Conservation (phyloP, 305 asterid genomes). For the Coffea humblotiana region DNA sequence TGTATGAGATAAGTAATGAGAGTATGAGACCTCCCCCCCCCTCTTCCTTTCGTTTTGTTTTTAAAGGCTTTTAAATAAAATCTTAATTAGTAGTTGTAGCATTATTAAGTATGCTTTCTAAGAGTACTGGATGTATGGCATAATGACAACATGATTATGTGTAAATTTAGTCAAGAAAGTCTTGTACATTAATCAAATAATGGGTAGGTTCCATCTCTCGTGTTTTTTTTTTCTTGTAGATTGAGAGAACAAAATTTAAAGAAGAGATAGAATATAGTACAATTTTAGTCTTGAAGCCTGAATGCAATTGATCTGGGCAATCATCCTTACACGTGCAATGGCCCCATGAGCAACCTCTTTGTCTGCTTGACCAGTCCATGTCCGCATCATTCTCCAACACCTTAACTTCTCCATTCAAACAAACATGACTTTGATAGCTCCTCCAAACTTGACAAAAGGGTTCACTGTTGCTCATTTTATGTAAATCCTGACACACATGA, state of each 20-base stretch:
- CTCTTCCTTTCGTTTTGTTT: background rate
- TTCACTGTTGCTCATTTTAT: background rate
- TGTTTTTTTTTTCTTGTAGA: background rate
- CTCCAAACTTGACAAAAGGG: background rate
- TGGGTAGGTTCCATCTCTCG: background rate
- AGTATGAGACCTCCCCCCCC: background rate
- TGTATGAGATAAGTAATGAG: background rate
- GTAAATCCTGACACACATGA: background rate
- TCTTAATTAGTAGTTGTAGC: background rate
- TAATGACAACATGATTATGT: slow-evolving; percentile 27
- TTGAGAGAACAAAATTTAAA: background rate
- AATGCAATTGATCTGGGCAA: slow-evolving; percentile 10
- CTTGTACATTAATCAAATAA: background rate
- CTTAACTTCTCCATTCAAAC: slow-evolving; percentile 17
- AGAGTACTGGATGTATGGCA: slow-evolving; percentile 23
- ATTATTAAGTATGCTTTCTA: background rate
- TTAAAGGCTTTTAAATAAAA: background rate
- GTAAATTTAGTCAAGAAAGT: slow-evolving; percentile 6
- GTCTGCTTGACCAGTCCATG: slow-evolving; percentile 38
- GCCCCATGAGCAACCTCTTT: slow-evolving; percentile 35
- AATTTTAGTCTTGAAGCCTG: background rate
- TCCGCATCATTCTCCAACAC: slow-evolving; percentile 37
- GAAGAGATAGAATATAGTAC: background rate
- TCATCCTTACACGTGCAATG: slow-evolving; percentile 38
- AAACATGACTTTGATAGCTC: background rate